Percentiles rank a stretch among this genome's conserved stretches.
phyloP scores from a whole-genome alignment of 257 asterid genomes.

The Penstemon barbatus region DNA sequence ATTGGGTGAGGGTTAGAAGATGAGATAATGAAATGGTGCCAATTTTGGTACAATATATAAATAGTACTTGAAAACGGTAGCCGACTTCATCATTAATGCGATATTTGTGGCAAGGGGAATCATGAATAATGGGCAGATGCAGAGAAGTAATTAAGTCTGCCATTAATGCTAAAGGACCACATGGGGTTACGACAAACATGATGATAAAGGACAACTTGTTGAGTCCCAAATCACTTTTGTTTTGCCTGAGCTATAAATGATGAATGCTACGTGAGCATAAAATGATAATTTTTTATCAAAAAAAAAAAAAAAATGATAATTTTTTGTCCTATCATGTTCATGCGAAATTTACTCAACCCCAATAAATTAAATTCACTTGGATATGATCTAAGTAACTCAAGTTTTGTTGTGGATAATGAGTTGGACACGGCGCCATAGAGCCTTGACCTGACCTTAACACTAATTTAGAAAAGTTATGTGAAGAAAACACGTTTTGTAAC shows the following conservation, averaged over 20 bases:
- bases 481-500: conserved; percentile 8
- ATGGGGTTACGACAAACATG: background rate
- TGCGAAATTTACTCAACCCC: no score
- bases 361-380: no score
- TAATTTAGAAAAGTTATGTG: background rate
- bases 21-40: background rate
- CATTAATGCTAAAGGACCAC: background rate
- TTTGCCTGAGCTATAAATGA: no score
- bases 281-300: no score
- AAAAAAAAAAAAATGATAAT: no score
- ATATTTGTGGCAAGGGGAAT: background rate
- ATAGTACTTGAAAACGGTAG: background rate
- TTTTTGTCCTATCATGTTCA: no score
- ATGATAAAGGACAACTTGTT: no score
- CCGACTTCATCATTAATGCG: background rate
- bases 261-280: no score
- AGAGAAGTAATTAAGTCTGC: background rate
- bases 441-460: conserved; percentile 18
- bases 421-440: background rate
- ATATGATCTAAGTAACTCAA: no score
- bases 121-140: background rate
- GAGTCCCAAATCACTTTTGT: no score
- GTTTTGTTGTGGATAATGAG: no score
- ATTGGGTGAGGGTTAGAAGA: background rate
- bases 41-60: conserved; percentile 1